Base-by-base conservation (phyloP, 2,329 filamentous ascomycete species). In the Paraphaeosphaeria minitans region DNA sequence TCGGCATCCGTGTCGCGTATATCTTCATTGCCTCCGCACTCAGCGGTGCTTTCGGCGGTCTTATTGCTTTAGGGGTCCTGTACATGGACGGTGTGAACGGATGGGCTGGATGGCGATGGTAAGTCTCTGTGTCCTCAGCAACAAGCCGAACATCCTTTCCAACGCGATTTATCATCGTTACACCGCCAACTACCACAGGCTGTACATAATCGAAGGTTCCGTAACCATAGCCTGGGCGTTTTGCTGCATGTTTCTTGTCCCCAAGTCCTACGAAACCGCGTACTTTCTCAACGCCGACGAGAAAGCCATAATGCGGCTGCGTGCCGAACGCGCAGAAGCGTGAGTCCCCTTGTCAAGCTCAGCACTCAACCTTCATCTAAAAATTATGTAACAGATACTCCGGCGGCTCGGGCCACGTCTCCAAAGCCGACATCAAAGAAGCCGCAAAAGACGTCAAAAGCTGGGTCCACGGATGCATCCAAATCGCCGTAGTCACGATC, bases 401-500 rank as follows among this genome's bases (percentile, higher is more conserved):
- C 9, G 68, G 66, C 7, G 70, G 71, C 21, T 60, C 59, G 4
- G 71, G 71, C 7, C 71, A 72, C 42, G 71, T 74, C 43, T 53
- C 62, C 0, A 72, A 66, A 53, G 61, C 58, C 2, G 71, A 75
- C 37, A 74, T 74, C 61, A 72, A 66, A 29, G 66, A 69, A 53
- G 73, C 72, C 3, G 71, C 70, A 0, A 70, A 66, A 46, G 72
- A 75, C 41, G 48, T 72, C 22, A 75, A 74, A 59, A 70, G 65
- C 49, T 75, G 71, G 72, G 16, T 69, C 1, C 72, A 75, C 49
- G 74, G 73, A 5, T 45, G 73, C 12, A 76, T 76, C 16, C 78
- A 80, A 53, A 78, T 81, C 57, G 70, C 67, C 9, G 73, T 76
- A 4, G 74, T 79, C 9, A 78, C 77, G 0, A 75, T 79, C 13